Evolutionary conservation across 73 alveolate genomes (phyloP).

Genomic region (Loxodes magnus): DNA sequence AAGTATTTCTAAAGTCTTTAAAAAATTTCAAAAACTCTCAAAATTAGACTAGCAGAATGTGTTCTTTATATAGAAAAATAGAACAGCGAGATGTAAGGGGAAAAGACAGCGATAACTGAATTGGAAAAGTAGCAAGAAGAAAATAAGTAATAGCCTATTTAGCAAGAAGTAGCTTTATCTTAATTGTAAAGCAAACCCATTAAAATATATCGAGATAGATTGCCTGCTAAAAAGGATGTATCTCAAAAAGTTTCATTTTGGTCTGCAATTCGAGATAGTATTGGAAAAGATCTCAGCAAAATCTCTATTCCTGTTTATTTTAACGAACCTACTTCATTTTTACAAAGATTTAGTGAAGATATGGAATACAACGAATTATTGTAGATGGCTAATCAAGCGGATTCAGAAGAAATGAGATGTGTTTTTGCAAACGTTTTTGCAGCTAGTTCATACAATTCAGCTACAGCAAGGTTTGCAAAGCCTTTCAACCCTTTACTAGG

Average conservation of each 20-base stretch:
- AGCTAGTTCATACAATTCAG: constrained; percentile 30
- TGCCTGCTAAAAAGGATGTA: constrained; percentile 30
- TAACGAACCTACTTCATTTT: constrained; percentile 44
- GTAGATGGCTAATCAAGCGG: constrained; percentile 19
- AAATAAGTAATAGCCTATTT: too few species aligned
- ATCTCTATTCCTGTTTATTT: constrained; percentile 40
- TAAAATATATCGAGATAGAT: constrained; percentile 2
- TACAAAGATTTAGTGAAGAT: constrained; percentile 31
- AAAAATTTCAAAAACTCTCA: too few species aligned
- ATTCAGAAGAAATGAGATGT: constrained; percentile 27
- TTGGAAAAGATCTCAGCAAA: constrained; percentile 33
- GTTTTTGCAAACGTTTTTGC: constrained; percentile 39
- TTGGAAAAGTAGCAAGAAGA: too few species aligned
- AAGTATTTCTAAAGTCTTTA: too few species aligned
- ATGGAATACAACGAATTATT: constrained; percentile 33
- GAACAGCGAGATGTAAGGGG: too few species aligned
- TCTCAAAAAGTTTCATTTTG: constrained; percentile 18
- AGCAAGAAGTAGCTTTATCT: too few species aligned
- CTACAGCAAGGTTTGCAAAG: constrained; percentile 47
- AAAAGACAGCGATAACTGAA: too few species aligned
- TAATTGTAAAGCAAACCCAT: too few species aligned
- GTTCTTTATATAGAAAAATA: too few species aligned
- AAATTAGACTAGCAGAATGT: too few species aligned
- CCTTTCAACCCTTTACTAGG: constrained; percentile 86
- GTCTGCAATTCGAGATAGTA: constrained; percentile 19